Evolutionary conservation across 495 filamentous ascomycete genomes (phyloP).

Genomic region (Penicillium dipodomyicola): DNA sequence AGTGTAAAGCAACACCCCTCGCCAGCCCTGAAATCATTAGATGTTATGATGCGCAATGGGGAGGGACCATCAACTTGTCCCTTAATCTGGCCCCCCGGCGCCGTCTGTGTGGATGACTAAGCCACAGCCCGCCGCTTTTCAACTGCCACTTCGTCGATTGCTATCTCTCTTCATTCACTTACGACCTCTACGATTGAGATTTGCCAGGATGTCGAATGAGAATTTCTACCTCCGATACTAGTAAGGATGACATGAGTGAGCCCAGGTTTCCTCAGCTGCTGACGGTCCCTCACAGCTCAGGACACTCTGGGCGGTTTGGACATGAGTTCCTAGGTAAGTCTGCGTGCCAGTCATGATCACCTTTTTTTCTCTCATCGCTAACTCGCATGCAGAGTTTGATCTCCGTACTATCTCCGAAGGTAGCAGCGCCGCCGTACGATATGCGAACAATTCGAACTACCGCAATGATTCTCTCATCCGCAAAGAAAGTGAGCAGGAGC

Average conservation of each 20-base stretch:
- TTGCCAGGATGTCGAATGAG: conserved; percentile 57
- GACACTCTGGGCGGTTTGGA: conserved; percentile 95
- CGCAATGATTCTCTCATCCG: conserved; percentile 97
- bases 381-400: conserved; percentile 76
- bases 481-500: conserved; percentile 84
- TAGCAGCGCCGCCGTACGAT: conserved; percentile 89
- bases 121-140: conserved; percentile 29
- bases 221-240: conserved; percentile 98
- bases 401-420: conserved; percentile 91
- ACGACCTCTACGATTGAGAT: conserved; percentile 6
- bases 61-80: conserved; percentile 43
- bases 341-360: neutral
- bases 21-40: conserved; percentile 43
- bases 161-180: conserved; percentile 1
- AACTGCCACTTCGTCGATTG: conserved; percentile 25
- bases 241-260: conserved; percentile 52
- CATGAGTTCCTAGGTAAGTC: conserved; percentile 92
- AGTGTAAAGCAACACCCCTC: conserved; percentile 43
- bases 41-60: conserved; percentile 33
- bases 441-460: conserved; percentile 99
- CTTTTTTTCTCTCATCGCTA: conserved; percentile 21
- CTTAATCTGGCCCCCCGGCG: conserved; percentile 39
- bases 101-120: conserved; percentile 54
- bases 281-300: conserved; percentile 66
- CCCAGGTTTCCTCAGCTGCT: conserved; percentile 50